Evolutionary conservation across 768 basidiomycete species (phyloP).

Genomic region (Mycena capillaripes): DNA sequence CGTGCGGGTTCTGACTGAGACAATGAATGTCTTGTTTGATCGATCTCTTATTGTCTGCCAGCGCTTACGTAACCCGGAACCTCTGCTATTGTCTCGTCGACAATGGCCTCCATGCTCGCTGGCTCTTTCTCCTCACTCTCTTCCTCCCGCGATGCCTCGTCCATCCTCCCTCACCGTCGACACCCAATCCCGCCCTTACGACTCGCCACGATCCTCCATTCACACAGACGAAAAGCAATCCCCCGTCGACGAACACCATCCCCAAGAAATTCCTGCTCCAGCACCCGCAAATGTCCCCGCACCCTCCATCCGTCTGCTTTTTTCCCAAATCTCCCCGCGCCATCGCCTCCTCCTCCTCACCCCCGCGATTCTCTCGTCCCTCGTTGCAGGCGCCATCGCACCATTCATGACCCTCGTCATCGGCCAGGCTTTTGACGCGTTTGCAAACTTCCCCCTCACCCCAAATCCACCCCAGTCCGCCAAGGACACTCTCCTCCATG

Average conservation of each 20-base stretch:
- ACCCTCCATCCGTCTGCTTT: constrained; percentile 76
- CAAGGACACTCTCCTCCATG: constrained; percentile 61
- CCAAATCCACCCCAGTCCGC: constrained; percentile 39
- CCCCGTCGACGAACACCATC: constrained; percentile 31
- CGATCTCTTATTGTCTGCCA: background rate
- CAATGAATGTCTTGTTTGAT: background rate
- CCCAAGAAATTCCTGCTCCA: background rate
- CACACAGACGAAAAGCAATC: constrained; percentile 29
- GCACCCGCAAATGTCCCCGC: constrained; percentile 41
- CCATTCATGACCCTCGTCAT: constrained; percentile 91
- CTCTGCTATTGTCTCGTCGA: background rate
- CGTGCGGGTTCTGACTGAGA: background rate
- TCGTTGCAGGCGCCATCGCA: constrained; percentile 77
- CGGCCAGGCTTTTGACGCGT: constrained; percentile 82
- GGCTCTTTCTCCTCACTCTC: constrained; percentile 6
- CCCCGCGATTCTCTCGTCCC: constrained; percentile 74
- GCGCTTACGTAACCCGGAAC: background rate
- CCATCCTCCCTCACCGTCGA: constrained; percentile 33
- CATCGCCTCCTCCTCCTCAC: constrained; percentile 70
- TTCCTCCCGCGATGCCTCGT: constrained; percentile 33
- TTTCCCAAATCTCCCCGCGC: constrained; percentile 71
- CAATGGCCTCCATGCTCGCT: background rate
- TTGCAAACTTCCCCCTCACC: constrained; percentile 57
- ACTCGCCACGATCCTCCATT: constrained; percentile 34
- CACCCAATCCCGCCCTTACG: constrained; percentile 28